Base-by-base conservation (phyloP, 2,329 filamentous ascomycete species). In the Microcyclosporella mali region DNA sequence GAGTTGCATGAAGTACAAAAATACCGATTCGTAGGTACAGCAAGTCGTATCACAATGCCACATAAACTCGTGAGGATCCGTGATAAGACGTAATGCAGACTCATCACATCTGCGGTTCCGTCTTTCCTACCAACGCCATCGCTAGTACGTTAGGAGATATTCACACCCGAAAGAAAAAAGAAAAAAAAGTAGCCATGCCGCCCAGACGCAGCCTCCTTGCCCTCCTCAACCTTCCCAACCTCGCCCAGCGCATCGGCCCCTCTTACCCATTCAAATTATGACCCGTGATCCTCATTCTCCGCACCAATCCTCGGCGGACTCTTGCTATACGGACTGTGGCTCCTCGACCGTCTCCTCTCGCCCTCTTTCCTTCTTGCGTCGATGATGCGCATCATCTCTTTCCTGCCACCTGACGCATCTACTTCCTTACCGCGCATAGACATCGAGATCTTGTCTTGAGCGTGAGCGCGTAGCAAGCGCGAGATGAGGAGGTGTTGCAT, bases 401-500 rank as follows among this genome's bases (percentile, higher is more conserved):
- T 94, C 40, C 92, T 74, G 1, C 85, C 88, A 4, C 82, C 82
- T 33, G 71, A 69, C 3, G 88, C 87, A 67, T 95, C 86, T 38
- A 97, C 82, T 58, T 84, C 77, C 62, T 88, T 88, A 17, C 85
- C 86, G 4, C 78, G 81, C 77, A 97, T 84, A 59, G 85, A 92
- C 92, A 98, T 97, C 49, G 82, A 89, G 10, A 97, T 84, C 68
- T 94, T 95, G 64, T 90, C 81, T 49, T 79, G 78, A 2, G 85
- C 82, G 59, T 88, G 84, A 7, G 86, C 88, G 53, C 77, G 79
- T 45, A 98, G 70, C 17, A 98, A 72, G 44, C 86, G 75, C 66
- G 88, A 89, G 38, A 95, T 73, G 14, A 98, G 75, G n/a, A 98
- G 70, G 67, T 95, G 85, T 37, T 88, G 81, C 89, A 98, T 98